Evolutionary conservation across 805 yeast genomes (phyloP), one percentile per base, ranked within the genome.

Genomic region (Lipomyces japonicus): DNA sequence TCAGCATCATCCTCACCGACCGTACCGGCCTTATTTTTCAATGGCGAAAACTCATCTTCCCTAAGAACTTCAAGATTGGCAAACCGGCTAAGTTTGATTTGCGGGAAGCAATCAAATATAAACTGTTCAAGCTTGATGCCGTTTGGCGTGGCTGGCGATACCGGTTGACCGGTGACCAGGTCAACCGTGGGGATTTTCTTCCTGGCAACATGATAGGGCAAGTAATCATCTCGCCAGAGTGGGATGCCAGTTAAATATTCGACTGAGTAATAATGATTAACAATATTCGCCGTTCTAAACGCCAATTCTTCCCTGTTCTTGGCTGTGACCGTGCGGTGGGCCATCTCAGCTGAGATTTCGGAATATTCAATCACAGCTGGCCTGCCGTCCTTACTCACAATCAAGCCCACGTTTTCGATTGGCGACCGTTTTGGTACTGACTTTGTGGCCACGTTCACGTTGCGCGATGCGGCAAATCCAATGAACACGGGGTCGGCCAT

Each of bases 361-460:
- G 95, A 84, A 70, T 93, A 93, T 68, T 93, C 99, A 61, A 93
- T 86, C 39, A 93, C 98, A 51, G 91, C 84, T 3, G 98, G 97
- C 42, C 70, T 71, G 30, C 69, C 74, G 36, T 76, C 71, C 36
- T 71, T 65, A 34, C 68, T 53, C 3, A 90, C 97, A 63, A 93
- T 89, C 50, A 93, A 76, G 1, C 99, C 99, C 41, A 93, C 98
- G 28, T 84, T 79, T 69, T 93, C 99, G 28, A 69, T 66, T 0
- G 97, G 86, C 61, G 82, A 85, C 63, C 91, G 81, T 69, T 93
- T 93, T 66, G 97, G 81, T 36, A 93, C 99, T 16, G 85, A 97
- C 66, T 93, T 93, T 3, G 97, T 89, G 39, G 96, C 93, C 53
- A 93, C 75, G 30, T 86, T 80, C 50, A 81, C 86, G 2, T 75